These are phyloP conservation scores for Acanthamoeba lenticulata DNA, from an alignment of 208 protist genomes.

Conservation along the genomic window DNA sequence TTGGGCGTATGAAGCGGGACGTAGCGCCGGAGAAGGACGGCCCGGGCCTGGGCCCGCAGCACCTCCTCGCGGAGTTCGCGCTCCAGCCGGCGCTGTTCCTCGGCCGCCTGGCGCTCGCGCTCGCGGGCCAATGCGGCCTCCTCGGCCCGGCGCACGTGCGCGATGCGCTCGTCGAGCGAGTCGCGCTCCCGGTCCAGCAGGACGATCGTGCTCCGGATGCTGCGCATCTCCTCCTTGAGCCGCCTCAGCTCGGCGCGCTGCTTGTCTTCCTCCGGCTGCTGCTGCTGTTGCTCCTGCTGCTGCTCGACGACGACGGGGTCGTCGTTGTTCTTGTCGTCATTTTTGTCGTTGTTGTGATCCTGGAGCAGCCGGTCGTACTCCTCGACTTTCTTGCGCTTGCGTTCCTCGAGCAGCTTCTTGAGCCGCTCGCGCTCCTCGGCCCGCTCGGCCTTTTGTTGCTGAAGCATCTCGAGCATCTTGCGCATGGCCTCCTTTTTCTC, in stretches of 20 bases:
- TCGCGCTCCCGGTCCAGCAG: conserved; percentile 32
- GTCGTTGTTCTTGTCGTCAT: not conserved
- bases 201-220: conserved; percentile 27
- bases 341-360: not conserved
- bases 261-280: not conserved
- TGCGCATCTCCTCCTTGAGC: conserved; percentile 18
- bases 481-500: not conserved
- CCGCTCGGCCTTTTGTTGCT: not conserved
- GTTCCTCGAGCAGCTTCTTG: conserved; percentile 16
- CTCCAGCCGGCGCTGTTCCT: not conserved
- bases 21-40: not conserved
- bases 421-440: conserved; percentile 17
- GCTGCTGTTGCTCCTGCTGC: not conserved
- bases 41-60: not conserved
- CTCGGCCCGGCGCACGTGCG: conserved; percentile 15
- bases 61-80: not conserved
- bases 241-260: not conserved
- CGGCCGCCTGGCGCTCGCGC: not conserved
- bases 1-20: not conserved
- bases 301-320: no score
- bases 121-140: not conserved
- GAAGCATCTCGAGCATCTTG: conserved; percentile 20
- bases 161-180: not conserved
- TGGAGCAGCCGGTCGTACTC: not conserved
- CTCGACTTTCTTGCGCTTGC: not conserved